A percentile compares a stretch with the other conserved stretches of the same genome.
These are phyloP conservation scores for Globisporangium orthogonon DNA, from an alignment of 352 stramenopile genomes.

Conservation along the genomic window DNA sequence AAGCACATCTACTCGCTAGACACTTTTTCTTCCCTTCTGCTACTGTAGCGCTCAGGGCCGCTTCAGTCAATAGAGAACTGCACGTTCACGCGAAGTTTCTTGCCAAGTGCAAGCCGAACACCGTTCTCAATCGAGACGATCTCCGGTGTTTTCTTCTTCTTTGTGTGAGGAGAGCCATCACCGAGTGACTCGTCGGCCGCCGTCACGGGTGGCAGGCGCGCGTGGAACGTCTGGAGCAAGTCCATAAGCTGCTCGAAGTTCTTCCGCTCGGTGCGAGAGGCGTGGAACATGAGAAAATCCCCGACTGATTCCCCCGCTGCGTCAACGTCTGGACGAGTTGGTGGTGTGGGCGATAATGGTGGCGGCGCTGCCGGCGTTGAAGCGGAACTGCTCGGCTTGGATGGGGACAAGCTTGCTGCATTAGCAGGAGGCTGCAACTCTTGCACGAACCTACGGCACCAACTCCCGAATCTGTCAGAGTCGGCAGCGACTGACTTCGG, in stretches of 20 bases:
- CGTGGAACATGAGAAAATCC: constrained; percentile 47
- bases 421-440: neutral
- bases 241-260: constrained; percentile 62
- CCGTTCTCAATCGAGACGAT: constrained; percentile 28
- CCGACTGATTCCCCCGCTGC: constrained; percentile 18
- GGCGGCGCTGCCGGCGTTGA: neutral
- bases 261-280: constrained; percentile 26
- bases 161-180: neutral
- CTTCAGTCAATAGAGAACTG: constrained; percentile 23
- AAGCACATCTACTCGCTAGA: too few species aligned
- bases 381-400: neutral
- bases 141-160: neutral
- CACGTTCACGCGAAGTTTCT: constrained; percentile 35
- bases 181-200: too few species aligned
- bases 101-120: constrained; percentile 26
- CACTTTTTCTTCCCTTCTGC: neutral
- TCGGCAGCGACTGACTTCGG: too few species aligned
- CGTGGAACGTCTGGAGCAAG: constrained; percentile 34
- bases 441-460: constrained; percentile 1
- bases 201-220: constrained; percentile 4
- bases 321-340: neutral
- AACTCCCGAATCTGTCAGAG: neutral
- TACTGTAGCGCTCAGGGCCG: neutral
- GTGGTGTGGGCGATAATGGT: neutral
- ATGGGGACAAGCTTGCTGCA: neutral